These are phyloP conservation scores for Calonectria honghensis DNA, from an alignment of 2,329 filamentous ascomycete genomes.

Conservation along the genomic window DNA sequence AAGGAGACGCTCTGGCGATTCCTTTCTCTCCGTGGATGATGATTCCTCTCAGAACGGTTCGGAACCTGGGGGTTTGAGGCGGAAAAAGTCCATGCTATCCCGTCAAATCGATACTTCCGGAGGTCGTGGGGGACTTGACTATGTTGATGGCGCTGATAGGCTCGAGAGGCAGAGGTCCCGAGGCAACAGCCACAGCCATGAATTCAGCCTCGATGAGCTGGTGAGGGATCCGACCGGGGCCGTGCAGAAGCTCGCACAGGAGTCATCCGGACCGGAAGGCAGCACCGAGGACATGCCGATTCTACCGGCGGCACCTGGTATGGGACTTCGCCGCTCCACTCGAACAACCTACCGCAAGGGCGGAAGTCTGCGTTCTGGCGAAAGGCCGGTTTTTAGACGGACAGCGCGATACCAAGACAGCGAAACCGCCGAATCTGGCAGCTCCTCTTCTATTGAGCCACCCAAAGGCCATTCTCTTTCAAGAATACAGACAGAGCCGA, in stretches of 20 bases:
- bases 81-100: conserved; percentile 97
- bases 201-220: conserved; percentile 86
- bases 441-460: conserved; percentile 64
- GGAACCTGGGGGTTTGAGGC: conserved; percentile 79
- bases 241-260: conserved; percentile 81
- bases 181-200: conserved; percentile 70
- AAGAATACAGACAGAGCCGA: conserved; percentile 82
- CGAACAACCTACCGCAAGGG: conserved; percentile 91
- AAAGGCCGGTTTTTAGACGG: conserved; percentile 84
- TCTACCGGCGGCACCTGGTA: conserved; percentile 84
- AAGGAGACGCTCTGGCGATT: conserved; percentile 86
- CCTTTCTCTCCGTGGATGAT: conserved; percentile 74
- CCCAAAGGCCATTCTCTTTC: conserved; percentile 72
- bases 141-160: conserved; percentile 88
- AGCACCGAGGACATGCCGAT: conserved; percentile 87
- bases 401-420: conserved; percentile 77
- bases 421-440: conserved; percentile 61
- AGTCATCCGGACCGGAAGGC: conserved; percentile 66
- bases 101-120: conserved; percentile 88
- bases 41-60: conserved; percentile 71
- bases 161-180: conserved; percentile 83
- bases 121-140: conserved; percentile 75
- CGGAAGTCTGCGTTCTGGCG: conserved; percentile 88
- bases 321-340: conserved; percentile 90
- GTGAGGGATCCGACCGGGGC: conserved; percentile 86